Evolutionary conservation across 108 stramenopile species (phyloP), one percentile per base, ranked within the genome.

Genomic region (Cyclotella choctawhatcheeana): DNA sequence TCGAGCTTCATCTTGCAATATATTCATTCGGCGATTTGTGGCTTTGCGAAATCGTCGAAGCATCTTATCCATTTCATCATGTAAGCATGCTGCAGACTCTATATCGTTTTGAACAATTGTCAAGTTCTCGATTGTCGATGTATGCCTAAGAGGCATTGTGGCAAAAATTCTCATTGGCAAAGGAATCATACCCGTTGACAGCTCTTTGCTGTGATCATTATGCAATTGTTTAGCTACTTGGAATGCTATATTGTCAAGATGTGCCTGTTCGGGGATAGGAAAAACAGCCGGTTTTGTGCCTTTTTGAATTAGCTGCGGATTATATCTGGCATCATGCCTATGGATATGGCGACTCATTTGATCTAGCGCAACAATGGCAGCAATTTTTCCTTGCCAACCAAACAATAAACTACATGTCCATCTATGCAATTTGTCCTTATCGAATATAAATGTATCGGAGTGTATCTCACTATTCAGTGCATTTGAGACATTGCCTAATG

Each of bases 61-160:
- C 90, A 95, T 88, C 20, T 69, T 76, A 25, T 90, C 85, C 58
- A 78, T 85, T 76, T 94, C 90, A 7, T 83, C 65, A 61, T 86
- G 82, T 27, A 90, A 72, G 25, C 50, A 53, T 21, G 79, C 22
- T 33, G 74, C 47, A 7, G 66, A 43, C 60, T 86, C 80, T 32
- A 84, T 40, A 30, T 74, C 64, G n/a, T 44, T n/a, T 67, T 91
- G 89, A 30, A 88, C 90, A 58, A 78, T 77, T 27, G 63, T 51
- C 35, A 91, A 83, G 47, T 76, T 86, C 13, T 91, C 71, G 27
- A 90, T 64, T 10, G 74, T 89, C 33, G 86, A 69, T 10, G 85
- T 80, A 69, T 95, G 94, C 8, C 94, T 88, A 62, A 81, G 89
- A 12, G 94, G 94, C 89, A 95, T 91, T 47, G 93, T 84, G 1